Evolutionary conservation across 1,284 basidiomycete genomes (phyloP).

Genomic region (Ceratobasidium sp.): DNA sequence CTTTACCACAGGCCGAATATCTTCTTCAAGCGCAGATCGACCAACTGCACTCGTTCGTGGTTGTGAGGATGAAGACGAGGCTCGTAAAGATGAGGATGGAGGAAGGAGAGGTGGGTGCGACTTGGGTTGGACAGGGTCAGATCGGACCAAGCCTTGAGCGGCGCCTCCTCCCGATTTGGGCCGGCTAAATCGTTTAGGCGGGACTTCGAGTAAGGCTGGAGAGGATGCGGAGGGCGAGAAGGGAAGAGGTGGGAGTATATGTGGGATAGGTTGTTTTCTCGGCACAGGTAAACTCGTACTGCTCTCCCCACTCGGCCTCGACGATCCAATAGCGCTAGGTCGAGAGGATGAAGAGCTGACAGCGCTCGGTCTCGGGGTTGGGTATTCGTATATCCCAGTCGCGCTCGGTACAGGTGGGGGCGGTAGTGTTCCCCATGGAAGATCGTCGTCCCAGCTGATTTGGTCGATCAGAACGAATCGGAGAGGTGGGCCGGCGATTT

Average conservation of each 20-base stretch:
- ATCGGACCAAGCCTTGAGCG: slow-evolving; percentile 30
- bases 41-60: slow-evolving; percentile 15
- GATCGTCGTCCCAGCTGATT: slow-evolving; percentile 36
- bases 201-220: not conserved
- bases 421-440: slow-evolving; percentile 24
- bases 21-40: slow-evolving; percentile 1
- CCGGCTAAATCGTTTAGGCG: slow-evolving; percentile 18
- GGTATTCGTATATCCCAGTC: slow-evolving; percentile 9
- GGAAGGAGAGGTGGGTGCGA: not conserved
- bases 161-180: slow-evolving; percentile 37
- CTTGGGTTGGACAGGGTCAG: not conserved
- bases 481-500: slow-evolving; percentile 15
- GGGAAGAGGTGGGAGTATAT: slow-evolving; percentile 20
- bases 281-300: slow-evolving; percentile 1
- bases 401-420: slow-evolving; percentile 20
- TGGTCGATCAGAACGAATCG: slow-evolving; percentile 42
- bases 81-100: no score
- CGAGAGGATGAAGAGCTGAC: not conserved
- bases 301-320: slow-evolving; percentile 2
- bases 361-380: not conserved
- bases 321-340: not conserved
- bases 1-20: not conserved
- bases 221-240: not conserved
- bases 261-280: slow-evolving; percentile 1
- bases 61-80: no score